phyloP scores from a whole-genome alignment of 371 early-diverging fungal genomes.

The Mucor mucedo region DNA sequence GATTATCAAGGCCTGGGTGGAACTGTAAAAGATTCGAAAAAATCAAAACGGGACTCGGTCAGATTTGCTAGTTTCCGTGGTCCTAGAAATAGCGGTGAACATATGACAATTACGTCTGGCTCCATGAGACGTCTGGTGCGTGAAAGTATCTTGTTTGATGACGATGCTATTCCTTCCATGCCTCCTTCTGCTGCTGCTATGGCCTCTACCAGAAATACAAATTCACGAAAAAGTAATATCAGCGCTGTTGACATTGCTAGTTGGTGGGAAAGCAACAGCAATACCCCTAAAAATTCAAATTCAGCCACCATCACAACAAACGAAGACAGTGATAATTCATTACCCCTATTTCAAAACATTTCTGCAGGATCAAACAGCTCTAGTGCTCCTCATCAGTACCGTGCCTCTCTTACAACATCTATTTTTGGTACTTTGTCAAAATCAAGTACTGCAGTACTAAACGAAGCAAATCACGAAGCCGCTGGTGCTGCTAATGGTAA shows the following conservation, averaged over 20 bases:
- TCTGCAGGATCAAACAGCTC: constrained; percentile 12
- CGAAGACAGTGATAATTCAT: background rate
- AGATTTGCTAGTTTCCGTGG: constrained; percentile 19
- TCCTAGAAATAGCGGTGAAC: constrained; percentile 18
- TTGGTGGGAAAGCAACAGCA: constrained; percentile 23
- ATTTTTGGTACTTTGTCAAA: constrained; percentile 26
- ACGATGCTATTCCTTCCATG: constrained; percentile 7
- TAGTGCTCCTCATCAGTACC: constrained; percentile 22
- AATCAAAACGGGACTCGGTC: constrained; percentile 18
- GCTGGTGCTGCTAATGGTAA: background rate
- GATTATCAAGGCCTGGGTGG: background rate
- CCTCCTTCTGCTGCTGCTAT: constrained; percentile 17
- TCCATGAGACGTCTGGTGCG: constrained; percentile 44
- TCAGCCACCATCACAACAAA: background rate
- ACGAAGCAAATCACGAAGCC: background rate
- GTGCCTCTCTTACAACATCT: constrained; percentile 26
- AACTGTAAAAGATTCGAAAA: background rate
- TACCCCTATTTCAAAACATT: constrained; percentile 10
- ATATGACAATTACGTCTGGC: constrained; percentile 38
- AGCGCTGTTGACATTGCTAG: constrained; percentile 24
- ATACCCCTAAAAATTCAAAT: background rate
- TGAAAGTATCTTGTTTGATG: constrained; percentile 33
- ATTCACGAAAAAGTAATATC: background rate
- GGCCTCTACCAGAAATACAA: background rate
- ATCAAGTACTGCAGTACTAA: background rate